These are phyloP conservation scores for Pseudogymnoascus sp. DNA, from an alignment of 2,329 filamentous ascomycete genomes.

Conservation along the genomic window DNA sequence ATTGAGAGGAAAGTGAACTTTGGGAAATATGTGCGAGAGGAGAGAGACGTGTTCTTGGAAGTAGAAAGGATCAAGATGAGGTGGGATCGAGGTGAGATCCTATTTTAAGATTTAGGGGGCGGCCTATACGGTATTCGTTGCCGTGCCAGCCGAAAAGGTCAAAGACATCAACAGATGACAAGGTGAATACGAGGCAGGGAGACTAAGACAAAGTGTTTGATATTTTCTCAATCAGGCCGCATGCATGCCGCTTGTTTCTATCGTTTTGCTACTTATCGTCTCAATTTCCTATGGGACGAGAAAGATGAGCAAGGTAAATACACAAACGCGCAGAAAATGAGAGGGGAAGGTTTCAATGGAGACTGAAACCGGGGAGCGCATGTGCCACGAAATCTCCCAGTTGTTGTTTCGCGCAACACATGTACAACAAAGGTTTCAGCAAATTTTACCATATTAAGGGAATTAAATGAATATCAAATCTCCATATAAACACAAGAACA, in stretches of 20 bases:
- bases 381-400: background rate
- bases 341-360: background rate
- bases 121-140: background rate
- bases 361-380: background rate
- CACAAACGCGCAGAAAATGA: background rate
- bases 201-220: background rate
- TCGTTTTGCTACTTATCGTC: background rate
- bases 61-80: background rate
- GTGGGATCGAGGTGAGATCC: background rate
- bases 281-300: background rate
- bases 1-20: background rate
- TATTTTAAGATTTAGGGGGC: conserved; percentile 6
- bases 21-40: background rate
- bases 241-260: background rate
- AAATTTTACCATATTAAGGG: background rate
- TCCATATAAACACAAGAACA: background rate
- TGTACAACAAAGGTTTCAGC: background rate
- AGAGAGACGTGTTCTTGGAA: background rate
- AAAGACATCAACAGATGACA: background rate
- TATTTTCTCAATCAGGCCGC: background rate
- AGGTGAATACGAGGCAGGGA: background rate
- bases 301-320: background rate
- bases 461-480: background rate
- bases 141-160: background rate
- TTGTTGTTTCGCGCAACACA: background rate